Percentiles rank a stretch among this genome's conserved stretches.
These are phyloP conservation scores for Chimonanthus salicifolius DNA, from an alignment of 164 flowering plant species.

Conservation along the genomic window DNA sequence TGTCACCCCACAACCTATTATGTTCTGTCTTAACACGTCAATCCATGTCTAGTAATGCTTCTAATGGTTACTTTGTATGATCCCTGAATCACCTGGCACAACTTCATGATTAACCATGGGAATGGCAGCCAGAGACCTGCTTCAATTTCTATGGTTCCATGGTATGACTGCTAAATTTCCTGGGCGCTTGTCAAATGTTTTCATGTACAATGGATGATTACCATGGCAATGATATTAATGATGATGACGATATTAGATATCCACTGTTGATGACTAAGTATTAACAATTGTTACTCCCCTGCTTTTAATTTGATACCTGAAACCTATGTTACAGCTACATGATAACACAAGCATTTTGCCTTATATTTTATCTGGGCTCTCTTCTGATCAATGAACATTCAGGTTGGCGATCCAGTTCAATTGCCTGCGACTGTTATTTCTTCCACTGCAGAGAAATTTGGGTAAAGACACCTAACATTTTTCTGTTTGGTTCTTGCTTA, in stretches of 20 bases:
- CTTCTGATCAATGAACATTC: not conserved
- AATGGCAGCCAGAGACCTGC: too few relatives aligned
- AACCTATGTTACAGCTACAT: not conserved
- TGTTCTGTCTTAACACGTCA: too few relatives aligned
- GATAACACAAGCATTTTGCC: not conserved
- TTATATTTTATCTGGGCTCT: not conserved
- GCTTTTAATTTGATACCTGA: not conserved
- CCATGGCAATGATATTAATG: not conserved
- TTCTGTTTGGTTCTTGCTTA: not conserved
- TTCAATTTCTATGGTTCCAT: not conserved
- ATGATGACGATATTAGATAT: too few relatives aligned
- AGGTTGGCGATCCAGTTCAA: conserved; percentile 98
- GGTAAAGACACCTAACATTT: conserved; percentile 34
- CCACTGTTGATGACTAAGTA: too few relatives aligned
- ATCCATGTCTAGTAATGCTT: too few relatives aligned
- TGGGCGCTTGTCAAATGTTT: not conserved
- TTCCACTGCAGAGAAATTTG: conserved; percentile 57
- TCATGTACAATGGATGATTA: not conserved
- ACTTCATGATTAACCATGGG: too few relatives aligned
- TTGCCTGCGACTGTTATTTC: conserved; percentile 97
- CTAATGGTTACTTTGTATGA: too few relatives aligned
- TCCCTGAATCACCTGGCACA: too few relatives aligned
- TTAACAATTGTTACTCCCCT: not conserved
- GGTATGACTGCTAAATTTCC: not conserved
- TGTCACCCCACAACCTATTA: too few relatives aligned